Percentiles rank a stretch among this genome's conserved stretches.
phyloP scores from a whole-genome alignment of 768 basidiomycete genomes.

The Psilocybe sp. region DNA sequence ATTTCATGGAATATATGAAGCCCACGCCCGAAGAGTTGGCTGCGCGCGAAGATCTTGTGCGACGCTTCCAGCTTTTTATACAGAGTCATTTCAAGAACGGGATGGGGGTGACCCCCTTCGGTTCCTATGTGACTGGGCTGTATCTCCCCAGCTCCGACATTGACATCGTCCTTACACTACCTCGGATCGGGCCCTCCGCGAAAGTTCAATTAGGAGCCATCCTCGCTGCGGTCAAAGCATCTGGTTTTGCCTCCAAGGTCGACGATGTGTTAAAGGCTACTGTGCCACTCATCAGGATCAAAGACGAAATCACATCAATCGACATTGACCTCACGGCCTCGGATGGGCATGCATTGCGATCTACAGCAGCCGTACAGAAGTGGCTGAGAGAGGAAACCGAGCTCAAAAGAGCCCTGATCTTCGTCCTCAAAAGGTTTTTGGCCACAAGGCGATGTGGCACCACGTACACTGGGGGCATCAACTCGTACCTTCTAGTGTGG shows the following conservation, averaged over 20 bases:
- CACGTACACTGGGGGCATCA: conserved; percentile 24
- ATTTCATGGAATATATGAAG: conserved; percentile 21
- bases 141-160: conserved; percentile 24
- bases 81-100: conserved; percentile 2
- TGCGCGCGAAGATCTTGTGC: conserved; percentile 15
- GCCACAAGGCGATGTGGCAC: conserved; percentile 21
- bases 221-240: conserved; percentile 2
- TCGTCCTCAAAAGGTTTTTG: conserved; percentile 24
- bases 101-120: conserved; percentile 17
- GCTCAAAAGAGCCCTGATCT: conserved; percentile 15
- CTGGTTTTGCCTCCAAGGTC: conserved; percentile 19
- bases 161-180: conserved; percentile 21
- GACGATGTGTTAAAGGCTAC: conserved; percentile 14
- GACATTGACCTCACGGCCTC: conserved; percentile 21
- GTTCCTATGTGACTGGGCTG: conserved; percentile 23
- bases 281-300: conserved; percentile 21
- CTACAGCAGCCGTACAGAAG: conserved; percentile 16
- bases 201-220: not conserved
- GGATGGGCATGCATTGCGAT: conserved; percentile 14
- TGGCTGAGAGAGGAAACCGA: conserved; percentile 16
- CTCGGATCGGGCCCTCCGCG: not conserved
- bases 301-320: conserved; percentile 20
- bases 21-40: conserved; percentile 15
- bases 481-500: conserved; percentile 25
- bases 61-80: conserved; percentile 18